Evolutionary conservation across 2,329 filamentous ascomycete species (phyloP), one percentile per base, ranked within the genome.

Genomic region (Curvularia eragrostidis): DNA sequence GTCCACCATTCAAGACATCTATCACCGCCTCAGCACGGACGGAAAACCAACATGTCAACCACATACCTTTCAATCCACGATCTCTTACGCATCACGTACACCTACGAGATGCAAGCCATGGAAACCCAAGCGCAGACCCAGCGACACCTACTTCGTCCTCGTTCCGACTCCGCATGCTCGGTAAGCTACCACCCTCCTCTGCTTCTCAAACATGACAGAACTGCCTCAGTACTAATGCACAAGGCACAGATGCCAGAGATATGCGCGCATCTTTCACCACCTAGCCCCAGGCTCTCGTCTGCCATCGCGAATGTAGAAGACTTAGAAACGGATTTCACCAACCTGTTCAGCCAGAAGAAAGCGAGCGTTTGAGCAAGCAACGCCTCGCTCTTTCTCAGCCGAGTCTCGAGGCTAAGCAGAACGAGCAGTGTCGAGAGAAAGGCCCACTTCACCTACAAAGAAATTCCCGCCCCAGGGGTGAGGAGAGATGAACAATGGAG

Each of bases 31-130:
- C 19, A 24, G 21, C 19, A 23, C 32, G 24, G 36, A 32, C 32
- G 21, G 12, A 7, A 28, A 49, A n/a, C 19, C 48, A 62, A 49
- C 12, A 75, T 75, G 72, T 74, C 72, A 58, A 75, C 72, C 5
- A 68, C 58, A n/a, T 66, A 67, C 53, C 54, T 75, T 4, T 66
- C 70, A 8, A 57, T 75, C 42, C 64, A 74, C 61, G 72, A 75
- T 42, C 58, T 75, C 9, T 65, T 75, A 15, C 72, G 72, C 60
- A 73, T 75, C 56, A 73, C 72, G 19, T 73, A 73, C 49, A 69
- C 66, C 1, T 75, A 75, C 51, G 72, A 75, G 55, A 62, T 66
- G n/a, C 65, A 63, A 44, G 67, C 67, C 8, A 42, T 66, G 10
- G 63, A 67, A 48, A 61, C 59, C 32, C 60, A 64, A 48, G 61